Evolutionary conservation across 768 basidiomycete species (phyloP).

Genomic region (Crassisporium funariophilum): DNA sequence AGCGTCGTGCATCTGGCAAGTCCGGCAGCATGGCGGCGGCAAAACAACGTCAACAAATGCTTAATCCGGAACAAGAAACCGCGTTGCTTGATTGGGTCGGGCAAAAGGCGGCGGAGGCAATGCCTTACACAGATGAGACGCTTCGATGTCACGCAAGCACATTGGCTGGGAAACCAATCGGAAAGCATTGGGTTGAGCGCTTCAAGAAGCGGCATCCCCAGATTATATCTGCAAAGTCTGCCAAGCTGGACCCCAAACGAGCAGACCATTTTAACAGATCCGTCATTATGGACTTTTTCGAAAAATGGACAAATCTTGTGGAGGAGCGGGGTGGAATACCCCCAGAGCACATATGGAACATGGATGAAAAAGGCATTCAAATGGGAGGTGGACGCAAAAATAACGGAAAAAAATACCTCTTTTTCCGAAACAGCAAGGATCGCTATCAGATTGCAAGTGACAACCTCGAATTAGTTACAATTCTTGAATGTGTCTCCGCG

Average conservation of each 20-base stretch:
- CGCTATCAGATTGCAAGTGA: slow-evolving; percentile 27
- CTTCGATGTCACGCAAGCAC: slow-evolving; percentile 7
- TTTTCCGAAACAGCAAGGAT: slow-evolving; percentile 5
- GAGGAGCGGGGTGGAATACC: slow-evolving; percentile 26
- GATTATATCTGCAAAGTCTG: slow-evolving; percentile 11
- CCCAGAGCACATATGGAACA: slow-evolving; percentile 33
- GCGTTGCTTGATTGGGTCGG: slow-evolving; percentile 12
- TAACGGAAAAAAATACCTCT: slow-evolving; percentile 21
- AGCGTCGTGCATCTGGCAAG: not conserved
- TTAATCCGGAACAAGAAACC: slow-evolving; percentile 1
- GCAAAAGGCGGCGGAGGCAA: not conserved
- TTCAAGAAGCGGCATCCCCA: slow-evolving; percentile 17
- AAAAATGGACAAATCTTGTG: slow-evolving; percentile 16
- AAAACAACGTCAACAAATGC: slow-evolving; percentile 1
- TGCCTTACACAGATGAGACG: not conserved
- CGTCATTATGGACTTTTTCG: slow-evolving; percentile 21
- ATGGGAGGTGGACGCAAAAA: slow-evolving; percentile 30
- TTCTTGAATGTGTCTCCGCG: slow-evolving; percentile 42
- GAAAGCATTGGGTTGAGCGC: slow-evolving; percentile 11
- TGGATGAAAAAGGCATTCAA: slow-evolving; percentile 39
- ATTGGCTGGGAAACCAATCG: slow-evolving; percentile 11
- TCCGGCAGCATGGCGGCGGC: not conserved
- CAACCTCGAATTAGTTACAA: slow-evolving; percentile 43
- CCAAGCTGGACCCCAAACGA: slow-evolving; percentile 28
- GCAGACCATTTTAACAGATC: slow-evolving; percentile 24